Evolutionary conservation across 1,139 yeast species (phyloP).

Genomic region (Taphrina pruni): DNA sequence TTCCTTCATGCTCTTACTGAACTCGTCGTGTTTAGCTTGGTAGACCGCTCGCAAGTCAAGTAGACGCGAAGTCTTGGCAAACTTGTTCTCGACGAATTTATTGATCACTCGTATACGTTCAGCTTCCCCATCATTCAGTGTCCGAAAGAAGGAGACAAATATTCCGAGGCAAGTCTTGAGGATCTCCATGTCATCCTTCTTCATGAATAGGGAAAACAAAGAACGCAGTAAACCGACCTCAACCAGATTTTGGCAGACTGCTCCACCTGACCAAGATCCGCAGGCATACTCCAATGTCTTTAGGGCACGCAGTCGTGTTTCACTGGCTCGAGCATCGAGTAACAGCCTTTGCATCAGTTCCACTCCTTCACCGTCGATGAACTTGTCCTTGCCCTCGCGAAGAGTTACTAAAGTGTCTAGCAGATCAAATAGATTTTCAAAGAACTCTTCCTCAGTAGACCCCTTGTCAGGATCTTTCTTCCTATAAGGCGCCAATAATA

Average conservation of each 20-base stretch:
- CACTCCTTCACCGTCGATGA: slow-evolving; percentile 51
- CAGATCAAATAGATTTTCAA: slow-evolving; percentile 48
- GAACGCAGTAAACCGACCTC: slow-evolving; percentile 49
- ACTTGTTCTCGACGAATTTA: slow-evolving; percentile 49
- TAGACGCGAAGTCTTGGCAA: slow-evolving; percentile 46
- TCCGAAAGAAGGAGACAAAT: slow-evolving; percentile 48
- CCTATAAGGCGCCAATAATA: slow-evolving; percentile 46
- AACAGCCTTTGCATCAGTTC: slow-evolving; percentile 50
- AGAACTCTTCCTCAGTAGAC: slow-evolving; percentile 49
- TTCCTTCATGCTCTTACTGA: slow-evolving; percentile 37
- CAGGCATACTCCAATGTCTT: slow-evolving; percentile 48
- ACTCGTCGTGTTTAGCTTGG: slow-evolving; percentile 31
- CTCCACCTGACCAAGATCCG: slow-evolving; percentile 46
- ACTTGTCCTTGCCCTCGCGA: slow-evolving; percentile 46
- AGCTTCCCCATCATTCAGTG: slow-evolving; percentile 50
- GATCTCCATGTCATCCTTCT: slow-evolving; percentile 41
- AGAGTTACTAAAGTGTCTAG: slow-evolving; percentile 46
- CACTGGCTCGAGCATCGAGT: slow-evolving; percentile 45
- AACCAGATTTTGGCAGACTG: slow-evolving; percentile 48
- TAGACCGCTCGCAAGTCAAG: slow-evolving; percentile 43
- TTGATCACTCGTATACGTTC: slow-evolving; percentile 49
- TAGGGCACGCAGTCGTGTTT: slow-evolving; percentile 46
- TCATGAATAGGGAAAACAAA: slow-evolving; percentile 48
- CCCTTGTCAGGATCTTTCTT: slow-evolving; percentile 46
- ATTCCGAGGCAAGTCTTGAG: slow-evolving; percentile 47